A percentile compares a stretch with the other conserved stretches of the same genome.
These are phyloP conservation scores for Malassezia equina DNA, from an alignment of 1,284 basidiomycete species.

Conservation along the genomic window DNA sequence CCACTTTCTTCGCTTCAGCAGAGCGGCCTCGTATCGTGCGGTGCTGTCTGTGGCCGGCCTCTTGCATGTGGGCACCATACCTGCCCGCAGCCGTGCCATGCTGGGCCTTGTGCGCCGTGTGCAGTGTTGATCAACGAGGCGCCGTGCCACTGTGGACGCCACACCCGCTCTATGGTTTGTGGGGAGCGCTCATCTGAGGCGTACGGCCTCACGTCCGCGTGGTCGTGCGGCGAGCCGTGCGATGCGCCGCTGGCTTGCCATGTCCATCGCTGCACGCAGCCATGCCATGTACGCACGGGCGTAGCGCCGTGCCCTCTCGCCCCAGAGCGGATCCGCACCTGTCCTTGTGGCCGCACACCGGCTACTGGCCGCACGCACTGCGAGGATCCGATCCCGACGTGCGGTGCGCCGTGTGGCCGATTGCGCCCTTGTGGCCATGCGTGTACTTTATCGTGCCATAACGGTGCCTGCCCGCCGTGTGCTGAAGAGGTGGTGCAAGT, in stretches of 20 bases:
- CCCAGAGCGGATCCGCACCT: slow-evolving; percentile 29
- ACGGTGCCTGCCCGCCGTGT: slow-evolving; percentile 40
- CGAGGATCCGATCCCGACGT: slow-evolving; percentile 37
- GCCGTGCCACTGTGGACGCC: slow-evolving; percentile 39
- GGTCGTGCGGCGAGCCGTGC: slow-evolving; percentile 25
- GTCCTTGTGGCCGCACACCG: slow-evolving; percentile 35
- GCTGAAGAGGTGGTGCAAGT: slow-evolving; percentile 30
- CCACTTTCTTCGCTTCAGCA: background rate
- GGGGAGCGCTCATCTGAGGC: slow-evolving; percentile 25
- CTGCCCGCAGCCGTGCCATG: slow-evolving; percentile 34
- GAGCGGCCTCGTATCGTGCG: slow-evolving; percentile 32
- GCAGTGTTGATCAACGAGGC: slow-evolving; percentile 15
- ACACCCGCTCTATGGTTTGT: slow-evolving; percentile 30
- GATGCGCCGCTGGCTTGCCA: slow-evolving; percentile 34
- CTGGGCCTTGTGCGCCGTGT: slow-evolving; percentile 34
- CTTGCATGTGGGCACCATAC: slow-evolving; percentile 39
- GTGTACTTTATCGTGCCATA: slow-evolving; percentile 31
- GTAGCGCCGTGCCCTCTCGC: slow-evolving; percentile 29
- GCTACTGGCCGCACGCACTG: slow-evolving; percentile 24
- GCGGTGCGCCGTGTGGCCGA: slow-evolving; percentile 28
- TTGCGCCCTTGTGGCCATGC: slow-evolving; percentile 32
- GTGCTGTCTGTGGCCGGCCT: slow-evolving; percentile 25
- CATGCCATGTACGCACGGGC: slow-evolving; percentile 31
- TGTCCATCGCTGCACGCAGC: slow-evolving; percentile 27
- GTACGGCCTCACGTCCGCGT: background rate